Percentiles rank a stretch among this genome's conserved stretches.
Evolutionary conservation across 2,329 filamentous ascomycete species (phyloP).

Genomic region (Sphaerulina vaccinii): DNA sequence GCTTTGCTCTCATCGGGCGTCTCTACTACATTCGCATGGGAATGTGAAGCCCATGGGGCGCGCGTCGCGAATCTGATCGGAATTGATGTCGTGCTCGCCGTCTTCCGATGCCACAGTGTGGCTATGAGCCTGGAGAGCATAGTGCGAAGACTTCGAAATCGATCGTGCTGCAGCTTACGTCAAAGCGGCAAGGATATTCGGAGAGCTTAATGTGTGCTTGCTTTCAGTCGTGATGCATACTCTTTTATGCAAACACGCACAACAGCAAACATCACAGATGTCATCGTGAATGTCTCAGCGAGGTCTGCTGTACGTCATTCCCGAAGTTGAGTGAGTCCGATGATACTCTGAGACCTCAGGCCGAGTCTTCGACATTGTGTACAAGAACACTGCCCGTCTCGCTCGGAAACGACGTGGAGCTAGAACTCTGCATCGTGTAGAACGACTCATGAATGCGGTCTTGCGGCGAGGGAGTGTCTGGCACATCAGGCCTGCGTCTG

Average conservation of each 20-base stretch:
- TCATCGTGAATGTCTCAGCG: background rate
- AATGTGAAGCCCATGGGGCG: background rate
- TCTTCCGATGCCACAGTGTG: background rate
- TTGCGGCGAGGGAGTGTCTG: conserved; percentile 2
- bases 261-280: background rate
- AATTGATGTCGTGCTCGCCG: background rate
- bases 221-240: background rate
- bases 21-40: background rate
- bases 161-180: background rate
- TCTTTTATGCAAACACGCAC: background rate
- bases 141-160: background rate
- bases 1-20: too few relatives aligned
- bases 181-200: background rate
- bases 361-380: conserved; percentile 16
- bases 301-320: background rate
- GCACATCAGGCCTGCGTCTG: conserved; percentile 16
- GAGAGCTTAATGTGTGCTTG: background rate
- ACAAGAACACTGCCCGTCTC: conserved; percentile 33
- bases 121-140: background rate
- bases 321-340: background rate
- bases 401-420: conserved; percentile 27
- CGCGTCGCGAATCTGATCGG: background rate
- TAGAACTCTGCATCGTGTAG: conserved; percentile 18
- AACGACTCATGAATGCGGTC: background rate
- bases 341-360: conserved; percentile 1